Evolutionary conservation across 768 basidiomycete species (phyloP).

Genomic region (Termitomyces sp.): DNA sequence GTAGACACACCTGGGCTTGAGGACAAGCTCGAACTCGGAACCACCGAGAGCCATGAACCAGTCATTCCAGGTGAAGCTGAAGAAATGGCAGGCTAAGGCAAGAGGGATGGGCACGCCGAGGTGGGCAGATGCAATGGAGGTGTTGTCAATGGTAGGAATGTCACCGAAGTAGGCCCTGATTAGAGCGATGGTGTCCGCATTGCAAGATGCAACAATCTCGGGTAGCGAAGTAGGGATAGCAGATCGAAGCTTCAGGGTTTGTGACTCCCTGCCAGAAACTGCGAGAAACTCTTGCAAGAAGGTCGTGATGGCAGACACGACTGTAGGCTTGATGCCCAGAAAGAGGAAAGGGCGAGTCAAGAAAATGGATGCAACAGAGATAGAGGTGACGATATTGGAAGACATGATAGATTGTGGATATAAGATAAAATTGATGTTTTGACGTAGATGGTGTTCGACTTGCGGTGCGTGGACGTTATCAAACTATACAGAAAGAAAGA

Average conservation of each 20-base stretch:
- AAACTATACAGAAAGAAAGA: not conserved
- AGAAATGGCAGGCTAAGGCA: slow-evolving; percentile 31
- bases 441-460: slow-evolving; percentile 9
- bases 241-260: slow-evolving; percentile 24
- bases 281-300: slow-evolving; percentile 29
- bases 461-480: slow-evolving; percentile 5
- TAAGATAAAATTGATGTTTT: not conserved
- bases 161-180: not conserved
- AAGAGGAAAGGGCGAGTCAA: slow-evolving; percentile 33
- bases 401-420: slow-evolving; percentile 14
- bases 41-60: slow-evolving; percentile 36
- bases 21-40: slow-evolving; percentile 32
- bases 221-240: slow-evolving; percentile 27
- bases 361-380: slow-evolving; percentile 33
- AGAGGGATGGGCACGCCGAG: slow-evolving; percentile 26
- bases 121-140: not conserved
- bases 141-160: not conserved
- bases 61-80: slow-evolving; percentile 32
- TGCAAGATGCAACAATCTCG: not conserved
- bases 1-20: slow-evolving; percentile 26
- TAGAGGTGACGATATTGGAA: slow-evolving; percentile 21
- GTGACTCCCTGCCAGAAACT: slow-evolving; percentile 14
- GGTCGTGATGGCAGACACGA: slow-evolving; percentile 24
- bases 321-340: slow-evolving; percentile 12
- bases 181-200: not conserved